Percentiles rank a stretch among this genome's conserved stretches.
phyloP scores from a whole-genome alignment of 2,329 filamentous ascomycete genomes.

The Penicillium janthinellum region DNA sequence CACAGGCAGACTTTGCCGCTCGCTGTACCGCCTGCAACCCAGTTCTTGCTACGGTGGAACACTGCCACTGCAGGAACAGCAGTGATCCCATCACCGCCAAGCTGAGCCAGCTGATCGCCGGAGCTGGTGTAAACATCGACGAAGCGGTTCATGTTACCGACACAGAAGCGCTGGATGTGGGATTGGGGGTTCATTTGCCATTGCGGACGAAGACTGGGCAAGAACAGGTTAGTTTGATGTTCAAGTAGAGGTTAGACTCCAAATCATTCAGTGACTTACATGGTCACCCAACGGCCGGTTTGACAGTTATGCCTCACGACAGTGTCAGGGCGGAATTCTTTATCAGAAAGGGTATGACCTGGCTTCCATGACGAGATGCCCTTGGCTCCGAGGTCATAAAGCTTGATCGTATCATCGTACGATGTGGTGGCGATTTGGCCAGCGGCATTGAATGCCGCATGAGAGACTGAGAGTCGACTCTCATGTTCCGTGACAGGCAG shows the following conservation, averaged over 20 bases:
- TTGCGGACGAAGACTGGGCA: conserved; percentile 69
- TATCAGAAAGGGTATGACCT: conserved; percentile 59
- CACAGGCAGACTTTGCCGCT: conserved; percentile 92
- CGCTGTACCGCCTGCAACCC: conserved; percentile 88
- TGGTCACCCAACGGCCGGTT: conserved; percentile 91
- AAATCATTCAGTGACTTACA: conserved; percentile 50
- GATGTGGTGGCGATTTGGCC: conserved; percentile 89
- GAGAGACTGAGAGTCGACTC: conserved; percentile 82
- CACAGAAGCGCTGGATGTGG: conserved; percentile 81
- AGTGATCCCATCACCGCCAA: conserved; percentile 87
- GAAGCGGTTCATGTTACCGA: conserved; percentile 97
- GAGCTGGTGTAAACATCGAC: conserved; percentile 84
- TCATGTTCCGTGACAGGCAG: conserved; percentile 77
- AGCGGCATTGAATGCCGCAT: conserved; percentile 83
- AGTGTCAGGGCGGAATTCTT: conserved; percentile 68
- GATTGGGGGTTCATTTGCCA: conserved; percentile 84
- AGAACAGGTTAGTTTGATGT: conserved; percentile 10
- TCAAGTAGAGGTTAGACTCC: background rate
- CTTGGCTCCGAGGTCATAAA: conserved; percentile 72
- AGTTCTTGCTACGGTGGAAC: conserved; percentile 84
- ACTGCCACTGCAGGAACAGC: conserved; percentile 91
- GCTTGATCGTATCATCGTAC: conserved; percentile 94
- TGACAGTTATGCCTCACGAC: conserved; percentile 88
- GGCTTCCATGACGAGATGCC: conserved; percentile 61
- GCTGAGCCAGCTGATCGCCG: conserved; percentile 84